A percentile compares a stretch with the other conserved stretches of the same genome.
Conservation (phyloP, 331 rosid species). For the Acacia pycnantha region DNA sequence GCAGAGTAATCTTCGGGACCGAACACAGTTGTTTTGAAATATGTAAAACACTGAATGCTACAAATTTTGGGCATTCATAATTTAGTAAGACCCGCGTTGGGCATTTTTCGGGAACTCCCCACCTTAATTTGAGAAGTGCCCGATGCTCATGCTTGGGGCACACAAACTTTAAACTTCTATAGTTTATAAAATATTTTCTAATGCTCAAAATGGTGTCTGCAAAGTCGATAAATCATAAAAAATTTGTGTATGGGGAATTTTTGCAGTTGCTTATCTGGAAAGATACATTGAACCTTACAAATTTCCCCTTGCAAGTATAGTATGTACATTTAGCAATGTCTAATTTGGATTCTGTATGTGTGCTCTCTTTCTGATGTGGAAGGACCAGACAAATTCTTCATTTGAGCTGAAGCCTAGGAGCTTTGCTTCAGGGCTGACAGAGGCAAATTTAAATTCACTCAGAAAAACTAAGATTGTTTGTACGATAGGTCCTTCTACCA, state of each 20-base stretch:
- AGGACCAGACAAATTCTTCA: conserved; percentile 43
- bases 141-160: background rate
- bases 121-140: background rate
- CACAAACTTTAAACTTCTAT: background rate
- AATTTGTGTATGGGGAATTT: background rate
- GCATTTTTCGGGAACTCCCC: background rate
- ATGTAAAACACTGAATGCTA: background rate
- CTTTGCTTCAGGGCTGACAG: conserved; percentile 23
- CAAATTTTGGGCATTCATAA: background rate
- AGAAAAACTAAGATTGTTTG: conserved; percentile 90
- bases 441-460: conserved; percentile 28
- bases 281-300: background rate
- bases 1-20: background rate
- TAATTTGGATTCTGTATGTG: conserved; percentile 7
- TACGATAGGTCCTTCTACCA: conserved; percentile 88
- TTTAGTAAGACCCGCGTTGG: background rate
- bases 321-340: background rate
- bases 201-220: background rate
- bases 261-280: background rate
- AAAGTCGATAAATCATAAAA: background rate
- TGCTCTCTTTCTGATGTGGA: conserved; percentile 7
- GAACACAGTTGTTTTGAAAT: background rate
- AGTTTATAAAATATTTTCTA: background rate
- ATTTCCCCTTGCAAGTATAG: background rate
- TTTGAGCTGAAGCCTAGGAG: conserved; percentile 37